A percentile compares a stretch with the other conserved stretches of the same genome.
Evolutionary conservation across 2,329 filamentous ascomycete genomes (phyloP).

Genomic region (Arachnomyces sp.): DNA sequence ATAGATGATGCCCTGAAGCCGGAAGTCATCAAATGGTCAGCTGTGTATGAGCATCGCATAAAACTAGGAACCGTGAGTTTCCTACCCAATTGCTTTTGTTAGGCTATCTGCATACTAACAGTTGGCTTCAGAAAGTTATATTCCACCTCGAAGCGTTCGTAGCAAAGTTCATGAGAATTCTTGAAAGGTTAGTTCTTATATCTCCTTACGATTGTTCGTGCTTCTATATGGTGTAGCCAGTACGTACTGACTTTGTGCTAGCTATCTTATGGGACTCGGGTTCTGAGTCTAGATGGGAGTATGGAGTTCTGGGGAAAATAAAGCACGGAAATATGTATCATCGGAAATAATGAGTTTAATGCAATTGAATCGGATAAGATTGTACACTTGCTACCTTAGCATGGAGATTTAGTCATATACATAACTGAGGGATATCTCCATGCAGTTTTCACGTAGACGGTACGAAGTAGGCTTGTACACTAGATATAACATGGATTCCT

Average conservation of each 20-base stretch:
- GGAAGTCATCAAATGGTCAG: constrained; percentile 90
- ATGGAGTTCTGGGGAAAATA: too few relatives aligned
- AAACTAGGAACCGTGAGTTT: constrained; percentile 61
- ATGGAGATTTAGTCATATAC: too few relatives aligned
- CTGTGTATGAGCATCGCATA: constrained; percentile 94
- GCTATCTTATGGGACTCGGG: constrained; percentile 15
- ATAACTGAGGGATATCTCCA: too few relatives aligned
- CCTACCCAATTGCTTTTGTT: neutral
- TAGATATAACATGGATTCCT: too few relatives aligned
- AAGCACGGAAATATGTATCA: too few relatives aligned
- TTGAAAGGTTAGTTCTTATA: constrained; percentile 64
- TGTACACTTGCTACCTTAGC: too few relatives aligned
- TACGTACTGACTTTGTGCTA: constrained; percentile 1
- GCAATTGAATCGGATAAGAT: too few relatives aligned
- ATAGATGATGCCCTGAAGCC: constrained; percentile 85
- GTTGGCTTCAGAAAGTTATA: constrained; percentile 63
- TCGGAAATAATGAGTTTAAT: too few relatives aligned
- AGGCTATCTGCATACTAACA: neutral
- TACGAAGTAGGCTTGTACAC: too few relatives aligned
- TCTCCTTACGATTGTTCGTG: neutral
- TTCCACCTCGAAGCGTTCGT: constrained; percentile 98
- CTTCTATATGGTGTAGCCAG: constrained; percentile 1
- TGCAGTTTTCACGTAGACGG: too few relatives aligned
- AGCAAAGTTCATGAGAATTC: constrained; percentile 93
- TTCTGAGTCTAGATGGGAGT: constrained; percentile 5